Percentiles rank a stretch among this genome's conserved stretches.
phyloP scores from a whole-genome alignment of 805 yeast genomes.

The Cyberlindnera xylosilytica region DNA sequence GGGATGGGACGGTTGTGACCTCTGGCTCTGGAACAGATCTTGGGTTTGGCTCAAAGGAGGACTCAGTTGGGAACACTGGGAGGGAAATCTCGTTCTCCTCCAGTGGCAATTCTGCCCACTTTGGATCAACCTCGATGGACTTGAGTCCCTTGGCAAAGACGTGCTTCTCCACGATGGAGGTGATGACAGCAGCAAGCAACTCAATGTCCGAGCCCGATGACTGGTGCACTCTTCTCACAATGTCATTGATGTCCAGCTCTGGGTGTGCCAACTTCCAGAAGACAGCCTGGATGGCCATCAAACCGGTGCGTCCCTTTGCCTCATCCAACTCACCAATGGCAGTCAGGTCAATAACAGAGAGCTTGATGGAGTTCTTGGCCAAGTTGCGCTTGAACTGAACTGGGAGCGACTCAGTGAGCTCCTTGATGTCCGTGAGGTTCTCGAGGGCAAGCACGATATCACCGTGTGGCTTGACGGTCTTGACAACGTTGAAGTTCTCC shows the following conservation, averaged over 20 bases:
- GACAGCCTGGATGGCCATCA: constrained; percentile 73
- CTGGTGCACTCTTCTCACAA: constrained; percentile 74
- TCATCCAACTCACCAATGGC: constrained; percentile 64
- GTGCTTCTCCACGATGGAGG: constrained; percentile 55
- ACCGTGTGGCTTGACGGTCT: constrained; percentile 55
- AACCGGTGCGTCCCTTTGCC: constrained; percentile 70
- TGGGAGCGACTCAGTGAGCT: constrained; percentile 55
- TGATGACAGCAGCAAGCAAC: constrained; percentile 67
- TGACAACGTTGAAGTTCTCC: constrained; percentile 56
- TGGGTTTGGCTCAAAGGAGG: constrained; percentile 64
- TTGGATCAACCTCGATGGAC: constrained; percentile 30
- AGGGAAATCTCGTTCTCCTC: constrained; percentile 38
- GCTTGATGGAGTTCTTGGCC: constrained; percentile 47
- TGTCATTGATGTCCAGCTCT: constrained; percentile 51
- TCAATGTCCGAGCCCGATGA: constrained; percentile 83
- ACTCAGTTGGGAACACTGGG: constrained; percentile 56
- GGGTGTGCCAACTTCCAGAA: constrained; percentile 76
- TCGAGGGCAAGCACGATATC: constrained; percentile 44
- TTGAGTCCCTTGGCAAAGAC: constrained; percentile 45
- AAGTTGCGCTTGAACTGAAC: constrained; percentile 47
- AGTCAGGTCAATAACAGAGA: constrained; percentile 60
- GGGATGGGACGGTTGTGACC: constrained; percentile 39
- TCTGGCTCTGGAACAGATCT: constrained; percentile 40
- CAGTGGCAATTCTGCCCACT: constrained; percentile 26
- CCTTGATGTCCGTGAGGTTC: constrained; percentile 36